A percentile compares a stretch with the other conserved stretches of the same genome.
These are phyloP conservation scores for Aspergillus carlsbadensis DNA, from an alignment of 495 filamentous ascomycete genomes.

Conservation along the genomic window DNA sequence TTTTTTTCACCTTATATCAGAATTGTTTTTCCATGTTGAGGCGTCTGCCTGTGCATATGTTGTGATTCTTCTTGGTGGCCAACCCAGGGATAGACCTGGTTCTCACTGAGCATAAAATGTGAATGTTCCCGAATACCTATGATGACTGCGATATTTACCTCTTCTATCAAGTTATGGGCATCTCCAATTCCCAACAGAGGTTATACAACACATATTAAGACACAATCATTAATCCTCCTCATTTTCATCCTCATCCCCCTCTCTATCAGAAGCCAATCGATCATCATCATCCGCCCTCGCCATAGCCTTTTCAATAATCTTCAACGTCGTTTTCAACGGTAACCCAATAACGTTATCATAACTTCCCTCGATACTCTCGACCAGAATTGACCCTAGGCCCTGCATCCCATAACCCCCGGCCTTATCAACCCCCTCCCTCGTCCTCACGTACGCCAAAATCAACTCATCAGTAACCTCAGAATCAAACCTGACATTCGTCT, in stretches of 20 bases:
- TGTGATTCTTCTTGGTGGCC: constrained; percentile 29
- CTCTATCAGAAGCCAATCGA: constrained; percentile 28
- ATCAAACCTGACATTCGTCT: constrained; percentile 82
- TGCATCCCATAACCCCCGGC: constrained; percentile 95
- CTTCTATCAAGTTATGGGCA: neutral
- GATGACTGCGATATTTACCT: neutral
- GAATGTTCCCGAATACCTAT: constrained; percentile 2
- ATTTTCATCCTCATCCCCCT: constrained; percentile 30
- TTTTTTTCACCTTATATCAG: constrained; percentile 13
- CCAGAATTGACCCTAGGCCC: constrained; percentile 77
- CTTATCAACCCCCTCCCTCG: constrained; percentile 92
- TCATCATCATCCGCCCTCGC: constrained; percentile 55
- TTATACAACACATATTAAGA: neutral
- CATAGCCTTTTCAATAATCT: constrained; percentile 81
- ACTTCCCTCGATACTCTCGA: constrained; percentile 84
- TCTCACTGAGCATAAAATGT: constrained; percentile 23
- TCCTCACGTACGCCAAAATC: constrained; percentile 82
- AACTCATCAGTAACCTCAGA: constrained; percentile 73
- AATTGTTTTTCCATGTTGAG: constrained; percentile 28
- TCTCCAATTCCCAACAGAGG: neutral
- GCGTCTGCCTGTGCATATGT: constrained; percentile 45
- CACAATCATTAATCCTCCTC: constrained; percentile 7
- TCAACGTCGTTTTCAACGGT: constrained; percentile 76
- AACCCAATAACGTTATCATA: constrained; percentile 97
- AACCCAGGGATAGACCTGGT: constrained; percentile 21